These are phyloP conservation scores for Colletotrichum cordylinicola DNA, from an alignment of 2,329 filamentous ascomycete genomes.

Conservation along the genomic window DNA sequence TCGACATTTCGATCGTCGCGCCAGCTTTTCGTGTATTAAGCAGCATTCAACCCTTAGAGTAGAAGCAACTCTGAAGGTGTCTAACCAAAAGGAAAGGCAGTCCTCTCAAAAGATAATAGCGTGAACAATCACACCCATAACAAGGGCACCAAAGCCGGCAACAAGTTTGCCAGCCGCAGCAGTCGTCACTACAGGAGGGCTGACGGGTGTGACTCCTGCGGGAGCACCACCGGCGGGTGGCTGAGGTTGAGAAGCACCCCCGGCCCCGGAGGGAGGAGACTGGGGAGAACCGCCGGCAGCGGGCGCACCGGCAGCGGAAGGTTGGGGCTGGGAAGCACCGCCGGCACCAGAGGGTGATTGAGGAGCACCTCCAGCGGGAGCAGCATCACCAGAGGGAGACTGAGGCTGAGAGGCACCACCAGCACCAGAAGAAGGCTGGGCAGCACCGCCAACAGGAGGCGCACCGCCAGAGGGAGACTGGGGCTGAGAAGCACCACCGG, in stretches of 20 bases:
- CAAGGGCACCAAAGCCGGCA: slow-evolving; percentile 3
- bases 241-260: neutral
- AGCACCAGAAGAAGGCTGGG: neutral
- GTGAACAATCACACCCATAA: neutral
- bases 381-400: neutral
- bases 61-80: neutral
- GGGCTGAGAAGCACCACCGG: neutral
- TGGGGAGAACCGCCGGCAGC: neutral
- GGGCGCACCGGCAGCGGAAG: neutral
- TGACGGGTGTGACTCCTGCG: neutral
- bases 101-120: neutral
- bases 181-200: neutral
- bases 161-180: slow-evolving; percentile 20
- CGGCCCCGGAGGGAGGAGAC: neutral
- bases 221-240: neutral
- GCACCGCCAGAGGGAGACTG: neutral
- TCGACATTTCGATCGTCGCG: rapidly evolving
- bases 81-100: neutral
- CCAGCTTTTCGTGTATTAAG: neutral
- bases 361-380: neutral
- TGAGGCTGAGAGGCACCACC: neutral
- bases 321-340: neutral
- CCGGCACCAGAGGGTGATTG: neutral
- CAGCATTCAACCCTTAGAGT: neutral
- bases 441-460: neutral